These are phyloP conservation scores for Citrus maxima DNA, from an alignment of 345 rosid species.

Conservation along the genomic window DNA sequence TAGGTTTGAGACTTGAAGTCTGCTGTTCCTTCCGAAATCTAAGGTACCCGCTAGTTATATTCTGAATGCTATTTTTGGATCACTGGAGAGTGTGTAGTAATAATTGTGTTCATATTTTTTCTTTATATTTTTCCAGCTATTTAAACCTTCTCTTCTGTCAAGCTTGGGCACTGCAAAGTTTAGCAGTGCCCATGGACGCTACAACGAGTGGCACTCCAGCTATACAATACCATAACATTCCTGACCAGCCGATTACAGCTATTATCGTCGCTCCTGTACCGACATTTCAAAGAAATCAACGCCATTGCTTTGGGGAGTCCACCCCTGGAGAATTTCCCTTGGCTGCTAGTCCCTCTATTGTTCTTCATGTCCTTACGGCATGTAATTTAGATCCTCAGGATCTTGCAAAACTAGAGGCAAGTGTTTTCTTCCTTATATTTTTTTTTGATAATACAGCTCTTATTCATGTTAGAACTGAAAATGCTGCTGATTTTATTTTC, in stretches of 20 bases:
- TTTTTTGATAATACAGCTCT: neutral
- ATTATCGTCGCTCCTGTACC: slow-evolving; percentile 47
- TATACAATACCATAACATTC: slow-evolving; percentile 61
- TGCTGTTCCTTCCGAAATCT: slow-evolving; percentile 33
- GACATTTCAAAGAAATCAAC: slow-evolving; percentile 60
- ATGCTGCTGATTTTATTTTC: slow-evolving; percentile 59
- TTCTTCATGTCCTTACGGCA: slow-evolving; percentile 87
- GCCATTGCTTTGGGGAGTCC: slow-evolving; percentile 79
- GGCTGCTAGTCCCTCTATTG: slow-evolving; percentile 90
- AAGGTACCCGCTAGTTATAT: slow-evolving; percentile 17
- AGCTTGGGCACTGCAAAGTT: slow-evolving; percentile 51
- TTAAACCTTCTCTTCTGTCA: slow-evolving; percentile 29
- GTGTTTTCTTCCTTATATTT: slow-evolving; percentile 11
- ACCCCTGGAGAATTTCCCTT: slow-evolving; percentile 97
- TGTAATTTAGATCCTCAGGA: slow-evolving; percentile 89
- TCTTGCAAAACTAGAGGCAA: slow-evolving; percentile 96
- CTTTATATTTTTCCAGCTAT: slow-evolving; percentile 22
- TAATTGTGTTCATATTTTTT: slow-evolving; percentile 16
- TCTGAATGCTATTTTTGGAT: slow-evolving; percentile 16
- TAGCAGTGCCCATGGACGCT: slow-evolving; percentile 92
- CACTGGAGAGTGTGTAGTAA: slow-evolving; percentile 14
- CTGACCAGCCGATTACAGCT: slow-evolving; percentile 65
- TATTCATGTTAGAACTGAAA: slow-evolving; percentile 39
- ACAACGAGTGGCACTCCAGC: slow-evolving; percentile 68
- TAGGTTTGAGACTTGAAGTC: slow-evolving; percentile 49